Evolutionary conservation across 23 red algal genomes (phyloP), one percentile per base, ranked within the genome.

Genomic region (Gracilariopsis chorda): DNA sequence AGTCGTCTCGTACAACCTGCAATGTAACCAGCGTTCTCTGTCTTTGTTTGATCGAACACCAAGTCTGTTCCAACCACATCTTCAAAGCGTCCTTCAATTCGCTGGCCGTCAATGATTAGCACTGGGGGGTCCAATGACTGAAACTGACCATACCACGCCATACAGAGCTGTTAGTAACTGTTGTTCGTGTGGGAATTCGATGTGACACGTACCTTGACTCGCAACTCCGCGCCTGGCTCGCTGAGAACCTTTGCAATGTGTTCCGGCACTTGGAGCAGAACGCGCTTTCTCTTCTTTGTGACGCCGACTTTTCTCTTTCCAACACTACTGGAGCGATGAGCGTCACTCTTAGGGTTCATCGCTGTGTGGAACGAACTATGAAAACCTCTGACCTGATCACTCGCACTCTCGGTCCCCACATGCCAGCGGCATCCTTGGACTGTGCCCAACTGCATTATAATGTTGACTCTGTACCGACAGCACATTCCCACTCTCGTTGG

Each of bases 41-140:
- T 89, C 10, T 63, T 45, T 20, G 51, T 48, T 21, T 13, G 51
- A 19, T 76, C 65, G n/a, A 89, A 89, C 35, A 89, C 37, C 34
- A 89, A 36, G 44, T 89, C 85, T 37, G 85, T 62, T 41, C 85
- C 85, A 60, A 78, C 69, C 10, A 89, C 49, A 78, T 77, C 36
- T 65, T 78, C 49, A 74, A 62, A 89, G 7, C 49, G 49, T 5
- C 85, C 85, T 42, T 30, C 17, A n/a, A 77, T 53, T 23, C 68
- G 48, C 19, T 58, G 49, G 48, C 78, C 51, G 14, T 48, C 85
- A 2, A 89, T 29, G 9, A 56, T 59, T 24, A 89, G 70, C 3
- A 61, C 48, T 21, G 85, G 85, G 24, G 67, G 67, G 4, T 73
- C 67, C 3, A 73, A 45, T 8, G 39, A 45, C 28, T 73, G 39